Evolutionary conservation across 106 monocot species (phyloP).

Genomic region (Posidonia australis): DNA sequence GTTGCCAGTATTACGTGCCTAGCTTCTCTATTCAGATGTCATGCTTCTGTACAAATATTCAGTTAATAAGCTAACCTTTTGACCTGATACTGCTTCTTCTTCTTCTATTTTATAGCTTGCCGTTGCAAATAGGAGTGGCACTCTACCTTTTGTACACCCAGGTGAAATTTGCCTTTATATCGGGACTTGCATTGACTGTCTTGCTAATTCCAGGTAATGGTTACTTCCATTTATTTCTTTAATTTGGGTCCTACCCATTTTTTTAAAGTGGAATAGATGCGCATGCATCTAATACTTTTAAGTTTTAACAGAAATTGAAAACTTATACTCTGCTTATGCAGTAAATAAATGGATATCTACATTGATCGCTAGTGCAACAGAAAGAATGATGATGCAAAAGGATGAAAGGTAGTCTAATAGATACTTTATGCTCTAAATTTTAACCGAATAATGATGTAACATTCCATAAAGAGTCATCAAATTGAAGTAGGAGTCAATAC

Average conservation of each 20-base stretch:
- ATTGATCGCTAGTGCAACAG: constrained; percentile 74
- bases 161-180: constrained; percentile 89
- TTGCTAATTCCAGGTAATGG: constrained; percentile 90
- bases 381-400: constrained; percentile 92
- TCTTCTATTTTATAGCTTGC: constrained; percentile 69
- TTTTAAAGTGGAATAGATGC: background rate
- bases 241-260: background rate
- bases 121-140: constrained; percentile 88
- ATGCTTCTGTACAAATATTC: too few species aligned
- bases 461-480: background rate
- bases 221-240: background rate
- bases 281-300: background rate
- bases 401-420: constrained; percentile 66
- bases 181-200: constrained; percentile 71
- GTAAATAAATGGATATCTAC: constrained; percentile 98
- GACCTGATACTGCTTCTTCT: background rate
- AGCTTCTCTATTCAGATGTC: too few species aligned
- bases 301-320: background rate
- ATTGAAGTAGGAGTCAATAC: background rate
- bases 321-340: constrained; percentile 20
- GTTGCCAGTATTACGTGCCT: too few species aligned
- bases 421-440: background rate
- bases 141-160: constrained; percentile 90
- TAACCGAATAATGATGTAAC: background rate
- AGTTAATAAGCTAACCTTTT: background rate